A percentile compares a stretch with the other conserved stretches of the same genome.
These are phyloP conservation scores for Colletotrichum sp. DNA, from an alignment of 2,329 filamentous ascomycete genomes.

Conservation along the genomic window DNA sequence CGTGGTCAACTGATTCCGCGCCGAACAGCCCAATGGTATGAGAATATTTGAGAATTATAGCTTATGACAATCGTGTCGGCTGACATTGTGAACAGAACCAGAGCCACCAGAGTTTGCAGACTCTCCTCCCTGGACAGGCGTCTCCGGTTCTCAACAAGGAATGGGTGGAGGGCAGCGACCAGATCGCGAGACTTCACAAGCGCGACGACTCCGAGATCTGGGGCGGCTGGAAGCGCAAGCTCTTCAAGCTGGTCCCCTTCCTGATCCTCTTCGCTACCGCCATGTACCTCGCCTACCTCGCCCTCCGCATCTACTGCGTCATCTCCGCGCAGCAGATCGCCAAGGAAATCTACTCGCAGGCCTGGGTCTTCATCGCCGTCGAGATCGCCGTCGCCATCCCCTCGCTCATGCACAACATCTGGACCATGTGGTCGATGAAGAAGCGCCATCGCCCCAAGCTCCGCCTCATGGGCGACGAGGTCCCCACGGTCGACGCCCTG, in stretches of 20 bases:
- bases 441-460: slow-evolving; percentile 59
- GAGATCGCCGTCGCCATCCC: slow-evolving; percentile 60
- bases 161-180: slow-evolving; percentile 33
- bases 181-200: slow-evolving; percentile 45
- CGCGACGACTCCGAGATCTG: slow-evolving; percentile 49
- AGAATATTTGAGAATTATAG: not conserved
- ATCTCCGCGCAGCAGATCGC: slow-evolving; percentile 52
- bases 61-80: not conserved
- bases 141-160: slow-evolving; percentile 34
- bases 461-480: slow-evolving; percentile 49
- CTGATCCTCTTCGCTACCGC: slow-evolving; percentile 44
- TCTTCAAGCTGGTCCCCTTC: slow-evolving; percentile 43
- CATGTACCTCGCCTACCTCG: slow-evolving; percentile 56
- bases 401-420: slow-evolving; percentile 60
- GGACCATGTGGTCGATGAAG: slow-evolving; percentile 63
- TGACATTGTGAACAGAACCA: slow-evolving; percentile 37
- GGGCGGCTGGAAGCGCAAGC: slow-evolving; percentile 46
- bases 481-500: slow-evolving; percentile 62
- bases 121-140: slow-evolving; percentile 38
- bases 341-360: slow-evolving; percentile 47
- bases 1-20: slow-evolving; percentile 18
- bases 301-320: slow-evolving; percentile 56
- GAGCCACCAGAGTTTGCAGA: slow-evolving; percentile 46
- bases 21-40: slow-evolving; percentile 32
- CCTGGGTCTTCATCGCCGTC: slow-evolving; percentile 63